Percentiles rank a stretch among this genome's conserved stretches.
Conservation (phyloP, 352 stramenopile genomes). For the Phytopythium sindhum region DNA sequence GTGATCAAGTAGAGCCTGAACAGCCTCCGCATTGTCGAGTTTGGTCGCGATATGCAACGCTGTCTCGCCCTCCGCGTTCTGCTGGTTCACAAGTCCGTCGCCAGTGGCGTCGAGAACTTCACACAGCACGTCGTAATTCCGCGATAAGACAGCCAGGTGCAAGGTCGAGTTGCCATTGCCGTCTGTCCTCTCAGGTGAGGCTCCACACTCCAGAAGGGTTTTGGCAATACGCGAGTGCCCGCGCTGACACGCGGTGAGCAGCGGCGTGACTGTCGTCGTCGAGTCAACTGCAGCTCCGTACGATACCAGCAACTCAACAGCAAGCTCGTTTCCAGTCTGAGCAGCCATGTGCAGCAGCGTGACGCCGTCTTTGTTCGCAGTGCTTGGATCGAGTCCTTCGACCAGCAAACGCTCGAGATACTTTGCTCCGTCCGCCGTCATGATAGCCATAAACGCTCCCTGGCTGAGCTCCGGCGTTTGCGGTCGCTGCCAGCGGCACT, state of each 20-base stretch:
- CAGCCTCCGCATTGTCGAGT: slow-evolving; percentile 34
- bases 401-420: slow-evolving; percentile 37
- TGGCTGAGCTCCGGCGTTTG: slow-evolving; percentile 3
- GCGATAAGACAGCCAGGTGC: slow-evolving; percentile 73
- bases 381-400: slow-evolving; percentile 31
- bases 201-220: slow-evolving; percentile 45
- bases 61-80: slow-evolving; percentile 88
- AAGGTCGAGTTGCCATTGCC: slow-evolving; percentile 85
- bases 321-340: slow-evolving; percentile 40
- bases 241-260: slow-evolving; percentile 45
- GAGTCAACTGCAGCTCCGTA: slow-evolving; percentile 42
- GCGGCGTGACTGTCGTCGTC: slow-evolving; percentile 22
- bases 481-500: slow-evolving; percentile 60
- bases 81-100: slow-evolving; percentile 72
- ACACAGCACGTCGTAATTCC: slow-evolving; percentile 74
- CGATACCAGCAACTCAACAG: slow-evolving; percentile 37
- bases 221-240: slow-evolving; percentile 40
- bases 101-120: slow-evolving; percentile 63
- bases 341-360: slow-evolving; percentile 53
- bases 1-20: slow-evolving; percentile 34
- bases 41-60: slow-evolving; percentile 85
- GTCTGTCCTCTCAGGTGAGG: slow-evolving; percentile 69
- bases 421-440: slow-evolving; percentile 15
- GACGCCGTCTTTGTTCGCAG: slow-evolving; percentile 24
- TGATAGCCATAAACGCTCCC: slow-evolving; percentile 18